Evolutionary conservation across 331 rosid species (phyloP), one percentile per base, ranked within the genome.

Genomic region (Pyracantha coccinea): DNA sequence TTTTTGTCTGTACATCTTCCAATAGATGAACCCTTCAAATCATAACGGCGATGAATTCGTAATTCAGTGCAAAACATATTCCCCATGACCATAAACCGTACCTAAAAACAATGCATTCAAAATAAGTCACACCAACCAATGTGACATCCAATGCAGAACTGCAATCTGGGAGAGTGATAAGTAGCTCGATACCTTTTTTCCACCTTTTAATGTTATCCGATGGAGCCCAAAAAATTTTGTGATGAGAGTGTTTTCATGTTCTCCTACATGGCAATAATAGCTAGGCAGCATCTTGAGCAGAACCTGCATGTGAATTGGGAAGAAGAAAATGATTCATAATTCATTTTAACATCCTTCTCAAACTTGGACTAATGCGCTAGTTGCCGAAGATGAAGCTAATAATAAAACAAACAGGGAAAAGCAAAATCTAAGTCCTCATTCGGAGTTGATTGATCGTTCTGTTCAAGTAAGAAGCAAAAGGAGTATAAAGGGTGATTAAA

Each of bases 21-120:
- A 45, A 81, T 80, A 59, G 95, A 66, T 78, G 98, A 92, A n/a
- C 98, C 98, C 76, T 92, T 92, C 79, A 92, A 83, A 83, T 92
- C 98, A 80, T 89, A 92, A 29, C 88, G 92, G 12, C 87, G 89
- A 74, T 92, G 98, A 80, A 92, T 89, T 70, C 78, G 84, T 77
- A 92, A 64, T 79, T 87, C 95, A 66, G 98, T 92, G 83, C 87
- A 87, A 50, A 92, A 90, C 95, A 92, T 88, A 82, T 92, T 92
- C 47, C 98, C 98, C 98, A 92, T 92, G 71, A 92, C 98, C 85
- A 89, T 88, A 81, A 92, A 92, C 28, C 93, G 93, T 62, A 90
- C 95, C 98, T 92, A 20, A 69, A 78, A 73, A 78, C 38, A 80
- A 74, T 75, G 59, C 15, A 78, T 59, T 10, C 61, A 71, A n/a